Base-by-base conservation (phyloP, 768 basidiomycete genomes). In the Phlebiopsis flavidoalba region DNA sequence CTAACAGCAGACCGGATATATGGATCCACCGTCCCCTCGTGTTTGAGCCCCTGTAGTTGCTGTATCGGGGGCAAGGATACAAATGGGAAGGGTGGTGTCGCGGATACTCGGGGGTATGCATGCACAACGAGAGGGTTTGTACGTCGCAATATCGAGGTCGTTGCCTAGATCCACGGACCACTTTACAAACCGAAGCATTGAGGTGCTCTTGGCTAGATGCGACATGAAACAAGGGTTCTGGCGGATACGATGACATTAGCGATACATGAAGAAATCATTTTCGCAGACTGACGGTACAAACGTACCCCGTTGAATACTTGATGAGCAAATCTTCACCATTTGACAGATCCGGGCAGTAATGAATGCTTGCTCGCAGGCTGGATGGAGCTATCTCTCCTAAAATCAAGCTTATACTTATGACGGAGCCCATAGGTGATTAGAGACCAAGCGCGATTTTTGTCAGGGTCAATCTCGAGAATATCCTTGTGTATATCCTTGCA, bases 71-170 rank as follows among this genome's bases (percentile, higher is more conserved):
- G 63, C 22, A 69, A 69, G 14, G 69, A 69, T 37, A 61, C 48
- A 51, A 74, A 74, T 10, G 76, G 76, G 61, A 78, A 79, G 4
- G 77, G 75, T 1, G 77, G 78, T 3, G 53, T 63, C 14, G 64
- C 62, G 3, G 74, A 64, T 22, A 76, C 74, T n/a, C 69, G 57
- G 6, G 77, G 76, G 63, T 78, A 79, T 5, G 72, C 66, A 33
- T 73, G 70, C 24, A 67, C 73, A 43, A 65, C 64, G 53, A 78
- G 53, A 2, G 72, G 75, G 21, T 65, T n/a, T 67, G 22, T 65
- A 63, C 12, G 59, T 49, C 37, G 74, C 63, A 4, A 73, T 70
- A 24, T 68, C 65, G 19, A 71, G 54, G 17, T 17, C 37, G 58
- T 70, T 66, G 7, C 60, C 67, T 35, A 66, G 57, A 46, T 67